Evolutionary conservation across 148 eudicot species (phyloP), one percentile per base, ranked within the genome.

Genomic region (Diospyros kaki): DNA sequence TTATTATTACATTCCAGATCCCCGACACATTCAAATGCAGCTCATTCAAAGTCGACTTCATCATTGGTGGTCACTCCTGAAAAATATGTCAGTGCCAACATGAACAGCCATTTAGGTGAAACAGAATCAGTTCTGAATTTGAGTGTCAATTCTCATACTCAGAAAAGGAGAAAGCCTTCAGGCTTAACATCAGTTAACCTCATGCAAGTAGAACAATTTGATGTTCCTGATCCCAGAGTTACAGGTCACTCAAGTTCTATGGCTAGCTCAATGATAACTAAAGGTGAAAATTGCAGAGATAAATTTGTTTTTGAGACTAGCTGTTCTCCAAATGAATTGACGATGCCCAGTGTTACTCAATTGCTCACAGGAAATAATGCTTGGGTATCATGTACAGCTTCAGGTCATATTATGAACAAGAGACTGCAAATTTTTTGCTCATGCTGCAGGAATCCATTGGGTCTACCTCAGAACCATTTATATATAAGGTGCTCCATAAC

Each of bases 91-190:
- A 61, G 67, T 59, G 58, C 79, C 42, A 69, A 75, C 58, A 60
- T 63, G 59, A 81, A 79, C 55, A 60, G 73, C 66, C 56, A 68
- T 68, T 43, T 63, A 50, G 72, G 78, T 74, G 86, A 82, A 65
- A 76, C 63, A 66, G 93, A 88, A 38, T 87, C 88, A 38, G 69
- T 84, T 13, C 70, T 82, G 39, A 80, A 76, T 81, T 76, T 77
- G 80, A 94, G 96, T 73, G 93, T 87, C 38, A 90, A 90, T 78
- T 92, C 95, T 76, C 86, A 78, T 84, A 78, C 74, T 59, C 88
- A 81, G 48, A 92, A 92, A 83, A 86, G 90, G 83, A 90, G 92
- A 83, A 85, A 78, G 73, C 50, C 79, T 50, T 73, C 81, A 73
- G 79, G 77, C 66, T 75, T 82, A 43, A 80, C 80, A 66, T 46